Conservation (phyloP, 148 eudicot species). For the Rhododendron henanense region DNA sequence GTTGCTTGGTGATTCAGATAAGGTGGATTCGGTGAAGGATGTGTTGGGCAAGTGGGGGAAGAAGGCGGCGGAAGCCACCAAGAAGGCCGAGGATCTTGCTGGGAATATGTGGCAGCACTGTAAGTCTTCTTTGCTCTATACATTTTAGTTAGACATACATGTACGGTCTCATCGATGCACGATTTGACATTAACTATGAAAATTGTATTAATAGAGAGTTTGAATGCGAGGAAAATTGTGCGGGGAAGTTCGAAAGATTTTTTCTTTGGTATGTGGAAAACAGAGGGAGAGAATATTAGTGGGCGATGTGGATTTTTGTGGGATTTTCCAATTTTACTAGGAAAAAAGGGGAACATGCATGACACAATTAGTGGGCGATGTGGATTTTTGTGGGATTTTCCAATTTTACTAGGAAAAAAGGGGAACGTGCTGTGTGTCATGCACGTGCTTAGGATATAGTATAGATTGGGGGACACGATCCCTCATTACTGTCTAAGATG, state of each 20-base stretch:
- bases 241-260: not conserved
- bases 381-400: not conserved
- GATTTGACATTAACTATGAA: not conserved
- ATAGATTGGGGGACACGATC: not conserved
- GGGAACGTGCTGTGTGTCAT: not conserved
- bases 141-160: not conserved
- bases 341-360: not conserved
- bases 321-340: not conserved
- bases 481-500: not conserved
- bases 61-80: conserved; percentile 81
- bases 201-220: not conserved
- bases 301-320: not conserved
- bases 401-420: not conserved
- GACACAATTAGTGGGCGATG: not conserved
- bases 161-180: not conserved
- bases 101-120: conserved; percentile 97
- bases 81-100: conserved; percentile 76
- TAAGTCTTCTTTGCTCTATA: conserved; percentile 27
- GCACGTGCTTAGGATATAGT: not conserved
- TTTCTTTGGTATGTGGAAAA: not conserved
- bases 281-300: not conserved
- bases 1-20: conserved; percentile 33
- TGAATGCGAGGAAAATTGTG: not conserved
- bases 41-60: conserved; percentile 82
- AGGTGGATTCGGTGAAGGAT: conserved; percentile 69